Evolutionary conservation across 768 basidiomycete species (phyloP).

Genomic region (Lactarius hengduanensis): DNA sequence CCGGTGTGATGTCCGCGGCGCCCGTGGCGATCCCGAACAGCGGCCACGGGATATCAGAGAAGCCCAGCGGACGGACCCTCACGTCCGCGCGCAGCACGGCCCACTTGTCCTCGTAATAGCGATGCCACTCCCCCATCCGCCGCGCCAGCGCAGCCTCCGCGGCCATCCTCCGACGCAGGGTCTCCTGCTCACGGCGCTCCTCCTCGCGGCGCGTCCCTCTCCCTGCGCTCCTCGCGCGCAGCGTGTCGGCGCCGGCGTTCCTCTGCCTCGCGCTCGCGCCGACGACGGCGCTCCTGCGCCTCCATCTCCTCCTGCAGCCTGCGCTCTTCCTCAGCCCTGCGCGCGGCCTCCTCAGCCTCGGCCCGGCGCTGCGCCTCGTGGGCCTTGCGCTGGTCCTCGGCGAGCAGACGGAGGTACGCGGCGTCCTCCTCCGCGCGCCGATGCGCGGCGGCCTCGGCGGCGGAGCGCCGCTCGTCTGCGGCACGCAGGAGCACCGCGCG

Average conservation of each 20-base stretch:
- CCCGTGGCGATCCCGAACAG: conserved; percentile 32
- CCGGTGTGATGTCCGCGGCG: conserved; percentile 38
- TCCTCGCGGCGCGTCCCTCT: conserved; percentile 8
- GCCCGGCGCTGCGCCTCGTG: conserved; percentile 13
- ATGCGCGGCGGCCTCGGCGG: background rate
- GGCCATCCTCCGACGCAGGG: background rate
- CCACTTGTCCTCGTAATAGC: conserved; percentile 29
- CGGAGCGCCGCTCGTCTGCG: background rate
- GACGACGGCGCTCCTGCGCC: background rate
- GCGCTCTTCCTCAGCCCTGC: background rate
- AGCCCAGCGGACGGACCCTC: conserved; percentile 23
- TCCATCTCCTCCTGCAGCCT: background rate
- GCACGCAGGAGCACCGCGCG: conserved; percentile 3
- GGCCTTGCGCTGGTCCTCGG: conserved; percentile 7
- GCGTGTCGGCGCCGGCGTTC: background rate
- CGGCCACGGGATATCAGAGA: conserved; percentile 48
- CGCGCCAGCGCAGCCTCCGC: conserved; percentile 3
- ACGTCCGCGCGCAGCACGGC: conserved; percentile 9
- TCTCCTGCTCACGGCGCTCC: conserved; percentile 6
- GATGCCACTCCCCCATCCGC: background rate
- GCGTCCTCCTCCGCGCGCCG: conserved; percentile 5
- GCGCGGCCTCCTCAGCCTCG: conserved; percentile 11
- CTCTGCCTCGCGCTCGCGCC: background rate
- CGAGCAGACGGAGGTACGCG: background rate
- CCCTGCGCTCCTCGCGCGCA: conserved; percentile 5